Evolutionary conservation across 768 basidiomycete species (phyloP).

Genomic region (Lactarius pseudohatsudake): DNA sequence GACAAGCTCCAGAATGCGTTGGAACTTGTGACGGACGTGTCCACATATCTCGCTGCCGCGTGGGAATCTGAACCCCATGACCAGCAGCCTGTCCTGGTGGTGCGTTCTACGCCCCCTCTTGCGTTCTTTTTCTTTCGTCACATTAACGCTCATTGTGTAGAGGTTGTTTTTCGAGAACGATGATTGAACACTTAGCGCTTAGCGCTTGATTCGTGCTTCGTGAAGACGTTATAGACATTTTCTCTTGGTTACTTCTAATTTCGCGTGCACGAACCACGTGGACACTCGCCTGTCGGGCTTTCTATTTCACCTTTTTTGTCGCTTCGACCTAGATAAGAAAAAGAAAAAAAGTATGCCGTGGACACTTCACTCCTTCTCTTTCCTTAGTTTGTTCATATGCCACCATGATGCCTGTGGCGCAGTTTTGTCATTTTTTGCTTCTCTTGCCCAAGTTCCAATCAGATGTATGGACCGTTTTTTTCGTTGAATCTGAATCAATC

Average conservation of each 20-base stretch:
- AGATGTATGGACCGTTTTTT: not conserved
- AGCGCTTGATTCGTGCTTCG: not conserved
- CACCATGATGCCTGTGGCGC: not conserved
- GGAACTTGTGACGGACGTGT: not conserved
- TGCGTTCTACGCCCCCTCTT: not conserved
- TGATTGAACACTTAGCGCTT: not conserved
- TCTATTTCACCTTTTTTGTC: not conserved
- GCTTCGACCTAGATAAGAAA: not conserved
- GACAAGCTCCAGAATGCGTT: not conserved
- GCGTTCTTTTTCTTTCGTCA: not conserved
- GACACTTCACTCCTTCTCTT: not conserved
- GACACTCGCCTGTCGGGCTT: not conserved
- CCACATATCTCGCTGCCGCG: not conserved
- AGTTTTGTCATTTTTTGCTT: not conserved
- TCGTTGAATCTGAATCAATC: not conserved
- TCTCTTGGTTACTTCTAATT: not conserved
- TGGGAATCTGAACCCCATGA: not conserved
- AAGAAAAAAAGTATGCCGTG: not conserved
- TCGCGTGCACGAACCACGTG: not conserved
- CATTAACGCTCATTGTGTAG: not conserved
- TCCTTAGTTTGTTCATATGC: not conserved
- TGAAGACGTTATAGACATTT: not conserved
- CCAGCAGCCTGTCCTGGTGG: not conserved
- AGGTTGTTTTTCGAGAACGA: conserved; percentile 4
- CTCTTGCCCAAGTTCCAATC: not conserved